phyloP scores from a whole-genome alignment of 83 land plant genomes.

The Thuja plicata region DNA sequence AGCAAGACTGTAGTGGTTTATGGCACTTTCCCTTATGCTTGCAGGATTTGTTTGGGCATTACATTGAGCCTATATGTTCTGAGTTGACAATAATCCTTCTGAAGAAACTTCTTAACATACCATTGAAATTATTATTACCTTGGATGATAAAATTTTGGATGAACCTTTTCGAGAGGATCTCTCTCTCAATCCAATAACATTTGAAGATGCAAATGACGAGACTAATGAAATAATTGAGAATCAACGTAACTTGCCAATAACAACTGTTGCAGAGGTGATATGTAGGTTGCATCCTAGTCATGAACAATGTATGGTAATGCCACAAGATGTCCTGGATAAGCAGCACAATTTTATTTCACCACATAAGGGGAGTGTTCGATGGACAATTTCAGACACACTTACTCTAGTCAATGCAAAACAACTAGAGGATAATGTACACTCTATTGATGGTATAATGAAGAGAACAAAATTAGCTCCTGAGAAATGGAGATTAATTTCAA shows the following conservation, averaged over 20 bases:
- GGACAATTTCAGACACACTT: slow-evolving; percentile 8
- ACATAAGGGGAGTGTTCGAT: slow-evolving; percentile 11
- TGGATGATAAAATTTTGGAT: slow-evolving; percentile 9
- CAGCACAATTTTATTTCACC: neutral
- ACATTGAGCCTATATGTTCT: neutral
- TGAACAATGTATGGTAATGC: neutral
- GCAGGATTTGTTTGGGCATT: slow-evolving; percentile 5
- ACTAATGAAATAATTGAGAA: neutral
- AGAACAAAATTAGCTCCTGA: slow-evolving; percentile 10
- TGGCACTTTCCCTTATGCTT: slow-evolving; percentile 10
- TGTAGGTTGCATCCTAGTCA: slow-evolving; percentile 4
- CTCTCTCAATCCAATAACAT: neutral
- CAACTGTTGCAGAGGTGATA: slow-evolving; percentile 1
- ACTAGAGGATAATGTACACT: slow-evolving; percentile 9
- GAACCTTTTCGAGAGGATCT: slow-evolving; percentile 14
- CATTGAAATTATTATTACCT: neutral
- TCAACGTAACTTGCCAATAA: neutral
- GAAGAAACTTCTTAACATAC: slow-evolving; percentile 4
- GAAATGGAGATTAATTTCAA: slow-evolving; percentile 12
- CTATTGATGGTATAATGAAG: neutral
- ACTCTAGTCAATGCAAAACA: slow-evolving; percentile 5
- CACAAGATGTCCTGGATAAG: neutral
- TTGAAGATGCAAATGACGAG: slow-evolving; percentile 11
- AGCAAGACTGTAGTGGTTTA: slow-evolving; percentile 1
- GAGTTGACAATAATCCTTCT: neutral